Conservation (phyloP, 768 basidiomycete genomes). For the Omphalotus guepiniiformis region DNA sequence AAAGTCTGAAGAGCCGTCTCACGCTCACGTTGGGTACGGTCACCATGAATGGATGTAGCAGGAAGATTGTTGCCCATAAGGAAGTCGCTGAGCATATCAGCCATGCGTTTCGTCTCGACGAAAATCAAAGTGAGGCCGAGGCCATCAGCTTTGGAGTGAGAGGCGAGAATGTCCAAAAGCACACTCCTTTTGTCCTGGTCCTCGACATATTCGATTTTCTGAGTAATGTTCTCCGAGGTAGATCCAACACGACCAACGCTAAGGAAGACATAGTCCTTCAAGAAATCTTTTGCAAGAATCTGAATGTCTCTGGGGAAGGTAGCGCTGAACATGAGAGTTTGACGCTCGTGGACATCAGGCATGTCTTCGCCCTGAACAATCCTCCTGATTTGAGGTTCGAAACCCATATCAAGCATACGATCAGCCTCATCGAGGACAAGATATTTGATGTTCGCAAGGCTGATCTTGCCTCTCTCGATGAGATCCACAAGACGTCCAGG, state of each 20-base stretch:
- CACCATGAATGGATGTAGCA: conserved; percentile 97
- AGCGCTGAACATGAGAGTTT: conserved; percentile 99
- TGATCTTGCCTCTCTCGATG: conserved; percentile 96
- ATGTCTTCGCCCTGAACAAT: conserved; percentile 99
- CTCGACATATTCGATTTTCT: conserved; percentile 98
- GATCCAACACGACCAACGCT: conserved; percentile 98
- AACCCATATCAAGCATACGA: conserved; percentile 99
- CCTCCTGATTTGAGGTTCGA: conserved; percentile 97
- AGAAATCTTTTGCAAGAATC: conserved; percentile 90
- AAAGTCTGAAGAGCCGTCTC: conserved; percentile 94
- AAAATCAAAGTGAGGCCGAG: conserved; percentile 89
- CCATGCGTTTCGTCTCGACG: conserved; percentile 99
- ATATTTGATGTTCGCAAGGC: conserved; percentile 93
- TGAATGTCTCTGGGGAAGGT: conserved; percentile 99
- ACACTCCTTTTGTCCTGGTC: conserved; percentile 96
- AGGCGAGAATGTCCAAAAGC: conserved; percentile 87
- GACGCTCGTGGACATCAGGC: conserved; percentile 88
- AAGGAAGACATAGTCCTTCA: conserved; percentile 98
- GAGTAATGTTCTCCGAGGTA: conserved; percentile 99
- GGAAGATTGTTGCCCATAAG: conserved; percentile 76
- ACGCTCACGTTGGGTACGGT: conserved; percentile 96
- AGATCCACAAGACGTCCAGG: conserved; percentile 97
- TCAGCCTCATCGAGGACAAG: conserved; percentile 99
- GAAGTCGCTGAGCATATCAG: conserved; percentile 97
- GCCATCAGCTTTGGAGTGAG: conserved; percentile 52